These are phyloP conservation scores for Onygenales sp. DNA, from an alignment of 2,329 filamentous ascomycete species.

Conservation along the genomic window DNA sequence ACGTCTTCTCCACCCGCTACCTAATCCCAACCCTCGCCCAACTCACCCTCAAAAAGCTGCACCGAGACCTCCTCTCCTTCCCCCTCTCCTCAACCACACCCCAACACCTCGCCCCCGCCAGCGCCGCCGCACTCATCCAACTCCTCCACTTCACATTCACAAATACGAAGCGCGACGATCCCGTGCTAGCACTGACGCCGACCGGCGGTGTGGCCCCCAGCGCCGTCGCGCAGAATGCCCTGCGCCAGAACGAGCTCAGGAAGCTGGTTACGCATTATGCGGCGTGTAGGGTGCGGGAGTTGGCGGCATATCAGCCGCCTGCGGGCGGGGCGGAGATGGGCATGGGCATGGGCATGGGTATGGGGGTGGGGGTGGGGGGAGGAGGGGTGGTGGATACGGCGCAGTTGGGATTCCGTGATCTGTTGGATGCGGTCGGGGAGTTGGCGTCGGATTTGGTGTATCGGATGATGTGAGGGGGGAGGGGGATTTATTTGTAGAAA, in stretches of 20 bases:
- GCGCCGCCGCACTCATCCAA: conserved; percentile 27
- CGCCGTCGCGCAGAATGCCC: conserved; percentile 7
- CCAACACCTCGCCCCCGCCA: conserved; percentile 8
- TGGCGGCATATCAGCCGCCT: conserved; percentile 22
- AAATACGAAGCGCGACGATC: conserved; percentile 30
- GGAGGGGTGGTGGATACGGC: conserved; percentile 9
- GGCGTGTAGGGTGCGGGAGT: conserved; percentile 30
- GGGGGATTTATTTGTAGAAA: neutral
- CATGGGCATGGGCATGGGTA: conserved; percentile 14
- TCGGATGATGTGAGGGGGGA: conserved; percentile 26
- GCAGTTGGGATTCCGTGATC: conserved; percentile 23
- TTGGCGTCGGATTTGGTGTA: conserved; percentile 34
- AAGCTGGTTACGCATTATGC: conserved; percentile 31
- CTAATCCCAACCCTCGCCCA: conserved; percentile 31
- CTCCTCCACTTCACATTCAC: conserved; percentile 30
- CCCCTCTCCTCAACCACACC: conserved; percentile 12
- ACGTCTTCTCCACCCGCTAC: conserved; percentile 34
- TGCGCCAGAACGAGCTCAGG: conserved; percentile 31
- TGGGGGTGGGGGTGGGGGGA: neutral
- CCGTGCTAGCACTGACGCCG: conserved; percentile 21
- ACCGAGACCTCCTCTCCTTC: conserved; percentile 26
- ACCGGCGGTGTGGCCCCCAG: too few relatives aligned
- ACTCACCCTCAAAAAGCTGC: conserved; percentile 31
- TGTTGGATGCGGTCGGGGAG: conserved; percentile 29
- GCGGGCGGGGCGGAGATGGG: conserved; percentile 15